phyloP scores from a whole-genome alignment of 2,329 filamentous ascomycete genomes.

The Podosphaera xanthii region DNA sequence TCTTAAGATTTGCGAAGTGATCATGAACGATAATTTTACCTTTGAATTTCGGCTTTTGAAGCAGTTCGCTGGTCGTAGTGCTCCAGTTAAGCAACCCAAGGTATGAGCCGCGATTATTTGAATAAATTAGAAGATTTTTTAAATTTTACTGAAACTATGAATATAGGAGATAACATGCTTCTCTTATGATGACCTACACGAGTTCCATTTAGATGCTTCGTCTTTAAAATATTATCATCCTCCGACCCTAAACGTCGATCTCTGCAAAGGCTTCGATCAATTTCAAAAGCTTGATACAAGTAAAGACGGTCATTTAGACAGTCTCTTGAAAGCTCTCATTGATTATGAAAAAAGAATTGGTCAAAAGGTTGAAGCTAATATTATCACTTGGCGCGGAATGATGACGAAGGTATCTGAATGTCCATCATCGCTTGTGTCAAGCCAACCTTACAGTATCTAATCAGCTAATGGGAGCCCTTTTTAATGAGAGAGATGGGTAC shows the following conservation, averaged over 20 bases:
- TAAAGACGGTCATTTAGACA: slow-evolving; percentile 70
- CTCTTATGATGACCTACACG: slow-evolving; percentile 71
- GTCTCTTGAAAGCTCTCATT: slow-evolving; percentile 53
- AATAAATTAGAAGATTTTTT: neutral
- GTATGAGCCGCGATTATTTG: slow-evolving; percentile 20
- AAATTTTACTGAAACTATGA: neutral
- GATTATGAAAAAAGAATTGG: slow-evolving; percentile 46
- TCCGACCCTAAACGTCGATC: slow-evolving; percentile 43
- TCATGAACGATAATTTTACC: slow-evolving; percentile 8
- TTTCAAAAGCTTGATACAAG: slow-evolving; percentile 69
- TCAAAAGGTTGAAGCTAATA: slow-evolving; percentile 46
- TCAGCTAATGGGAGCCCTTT: slow-evolving; percentile 69
- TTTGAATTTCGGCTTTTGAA: slow-evolving; percentile 49
- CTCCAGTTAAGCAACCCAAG: slow-evolving; percentile 53
- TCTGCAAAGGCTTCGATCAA: slow-evolving; percentile 58
- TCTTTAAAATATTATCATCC: slow-evolving; percentile 80
- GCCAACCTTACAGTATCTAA: too few species aligned
- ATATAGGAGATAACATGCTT: slow-evolving; percentile 71
- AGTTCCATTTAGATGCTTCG: slow-evolving; percentile 52
- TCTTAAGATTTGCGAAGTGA: neutral
- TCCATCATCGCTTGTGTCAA: neutral
- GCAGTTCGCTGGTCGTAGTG: slow-evolving; percentile 43
- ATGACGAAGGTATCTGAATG: slow-evolving; percentile 63
- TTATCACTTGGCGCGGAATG: slow-evolving; percentile 93
- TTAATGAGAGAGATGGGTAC: slow-evolving; percentile 58